Conservation (phyloP, 78 protist species). For the Tieghemostelium lacteum region DNA sequence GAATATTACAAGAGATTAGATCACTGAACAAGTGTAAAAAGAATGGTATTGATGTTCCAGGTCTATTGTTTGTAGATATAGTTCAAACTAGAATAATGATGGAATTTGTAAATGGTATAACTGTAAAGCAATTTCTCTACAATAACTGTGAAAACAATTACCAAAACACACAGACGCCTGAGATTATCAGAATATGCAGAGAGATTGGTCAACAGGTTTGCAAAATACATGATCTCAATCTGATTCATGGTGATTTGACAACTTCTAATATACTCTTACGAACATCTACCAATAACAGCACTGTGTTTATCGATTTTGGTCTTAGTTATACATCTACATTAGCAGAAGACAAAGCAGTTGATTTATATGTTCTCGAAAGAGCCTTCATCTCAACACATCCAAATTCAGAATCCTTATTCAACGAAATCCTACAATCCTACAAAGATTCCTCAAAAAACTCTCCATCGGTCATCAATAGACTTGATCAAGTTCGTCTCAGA, state of each 20-base stretch:
- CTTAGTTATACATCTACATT: slow-evolving; percentile 42
- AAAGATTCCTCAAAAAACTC: slow-evolving; percentile 14
- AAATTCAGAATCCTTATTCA: slow-evolving; percentile 72
- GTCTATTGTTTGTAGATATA: slow-evolving; percentile 43
- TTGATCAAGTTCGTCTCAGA: slow-evolving; percentile 80
- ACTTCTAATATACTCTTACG: slow-evolving; percentile 87
- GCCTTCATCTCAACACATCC: slow-evolving; percentile 94
- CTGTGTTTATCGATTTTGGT: slow-evolving; percentile 94
- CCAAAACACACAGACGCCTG: not conserved
- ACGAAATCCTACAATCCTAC: slow-evolving; percentile 23
- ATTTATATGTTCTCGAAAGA: slow-evolving; percentile 94
- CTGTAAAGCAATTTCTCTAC: slow-evolving; percentile 53
- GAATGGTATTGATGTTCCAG: slow-evolving; percentile 54
- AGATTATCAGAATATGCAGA: not conserved
- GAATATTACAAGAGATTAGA: slow-evolving; percentile 76
- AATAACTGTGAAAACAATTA: not conserved
- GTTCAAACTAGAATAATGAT: slow-evolving; percentile 43
- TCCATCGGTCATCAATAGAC: slow-evolving; percentile 9
- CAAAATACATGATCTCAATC: slow-evolving; percentile 76
- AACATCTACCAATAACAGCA: not conserved
- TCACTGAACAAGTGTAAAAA: slow-evolving; percentile 53
- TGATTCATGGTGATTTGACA: slow-evolving; percentile 95
- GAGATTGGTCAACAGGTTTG: slow-evolving; percentile 81
- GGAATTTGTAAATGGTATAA: slow-evolving; percentile 66
- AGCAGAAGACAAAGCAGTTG: slow-evolving; percentile 95